phyloP scores from a whole-genome alignment of 108 stramenopile genomes.

The Stephanodiscus triporus region DNA sequence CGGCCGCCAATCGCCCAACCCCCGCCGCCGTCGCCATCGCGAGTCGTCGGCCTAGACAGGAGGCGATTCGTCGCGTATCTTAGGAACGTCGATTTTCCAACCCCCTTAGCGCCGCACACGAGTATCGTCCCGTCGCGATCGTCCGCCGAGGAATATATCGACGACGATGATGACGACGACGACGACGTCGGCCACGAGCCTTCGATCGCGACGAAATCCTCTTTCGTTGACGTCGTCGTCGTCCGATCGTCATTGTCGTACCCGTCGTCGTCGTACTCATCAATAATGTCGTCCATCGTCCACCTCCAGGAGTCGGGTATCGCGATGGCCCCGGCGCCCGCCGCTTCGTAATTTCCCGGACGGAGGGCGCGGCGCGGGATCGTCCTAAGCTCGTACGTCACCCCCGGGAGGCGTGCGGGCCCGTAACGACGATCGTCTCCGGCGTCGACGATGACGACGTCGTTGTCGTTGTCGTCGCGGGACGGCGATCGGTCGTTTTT shows the following conservation, averaged over 20 bases:
- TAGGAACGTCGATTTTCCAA: conserved; percentile 88
- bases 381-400: conserved; percentile 23
- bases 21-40: not conserved
- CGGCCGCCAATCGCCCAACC: no score
- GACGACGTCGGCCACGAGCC: not conserved
- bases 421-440: conserved; percentile 33
- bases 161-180: no score
- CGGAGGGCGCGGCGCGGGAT: conserved; percentile 15
- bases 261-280: no score
- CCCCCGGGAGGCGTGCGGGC: conserved; percentile 22
- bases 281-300: conserved; percentile 48
- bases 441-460: no score
- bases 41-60: conserved; percentile 34
- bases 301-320: conserved; percentile 56
- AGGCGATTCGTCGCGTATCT: conserved; percentile 82
- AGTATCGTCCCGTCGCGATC: conserved; percentile 32
- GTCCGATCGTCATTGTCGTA: conserved; percentile 3
- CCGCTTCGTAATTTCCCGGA: conserved; percentile 18
- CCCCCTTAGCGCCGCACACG: conserved; percentile 91
- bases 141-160: no score
- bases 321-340: conserved; percentile 19
- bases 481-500: not conserved
- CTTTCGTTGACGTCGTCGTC: conserved; percentile 15
- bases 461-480: no score
- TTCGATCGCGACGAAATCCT: not conserved